Base-by-base conservation (phyloP, 1,139 yeast genomes). In the Blastobotrys ciferrii region DNA sequence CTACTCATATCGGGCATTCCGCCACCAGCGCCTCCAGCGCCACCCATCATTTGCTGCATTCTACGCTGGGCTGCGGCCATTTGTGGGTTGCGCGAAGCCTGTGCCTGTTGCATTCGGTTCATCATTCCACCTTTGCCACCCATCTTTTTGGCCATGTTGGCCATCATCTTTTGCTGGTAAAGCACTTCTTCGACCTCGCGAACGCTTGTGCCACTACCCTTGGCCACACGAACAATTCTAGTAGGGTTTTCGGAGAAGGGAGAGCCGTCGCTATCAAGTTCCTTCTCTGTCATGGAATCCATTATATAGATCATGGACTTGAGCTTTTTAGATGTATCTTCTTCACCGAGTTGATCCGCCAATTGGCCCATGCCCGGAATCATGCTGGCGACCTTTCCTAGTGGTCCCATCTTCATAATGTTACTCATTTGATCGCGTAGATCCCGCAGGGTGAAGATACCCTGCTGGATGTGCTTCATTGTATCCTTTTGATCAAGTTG, bases 251-350 rank as follows among this genome's bases (percentile, higher is more conserved):
- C 82, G 42, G 80, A 76, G 66, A 92, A 89, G 23, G 87, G 72
- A 54, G 81, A 74, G 1, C 98, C 98, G 65, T 92, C 98, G 55
- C 89, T 80, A 59, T 89, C 96, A 54, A 92, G 78, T 71, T 92
- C 98, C 61, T 83, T 76, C 56, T 84, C 85, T 0, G 96, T 91
- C 98, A 92, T 92, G 2, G 97, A 88, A 67, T 92, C 98, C 87
- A 92, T 81, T 32, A 92, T 85, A 64, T 80, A 91, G 43, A 92
- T 84, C 95, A 92, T 88, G 54, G 85, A 77, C 67, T 91, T 91
- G 70, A 92, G 77, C 62, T 86, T 79, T 50, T 78, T 77, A 23
- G 87, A 80, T 0, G 96, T 83, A 61, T 92, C 97, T 61, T 91
- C 96, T 65, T 91, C 98, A 31, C 70, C 69, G 38, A 88, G 82